phyloP scores from a whole-genome alignment of 1,284 basidiomycete genomes.

The Cystobasidiaceae sp. region DNA sequence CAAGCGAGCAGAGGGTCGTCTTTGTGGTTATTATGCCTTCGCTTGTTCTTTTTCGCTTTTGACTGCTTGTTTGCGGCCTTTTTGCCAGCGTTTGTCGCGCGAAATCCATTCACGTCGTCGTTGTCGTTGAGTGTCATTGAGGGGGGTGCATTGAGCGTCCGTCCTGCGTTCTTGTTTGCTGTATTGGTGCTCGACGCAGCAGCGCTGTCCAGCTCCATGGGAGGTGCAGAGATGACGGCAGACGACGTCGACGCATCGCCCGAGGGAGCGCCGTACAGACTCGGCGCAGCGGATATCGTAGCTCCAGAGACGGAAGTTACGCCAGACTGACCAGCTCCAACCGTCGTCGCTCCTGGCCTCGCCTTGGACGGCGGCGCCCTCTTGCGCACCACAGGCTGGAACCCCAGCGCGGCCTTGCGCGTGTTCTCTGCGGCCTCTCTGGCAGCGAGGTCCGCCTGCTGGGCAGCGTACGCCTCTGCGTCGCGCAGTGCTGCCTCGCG shows the following conservation, averaged over 20 bases:
- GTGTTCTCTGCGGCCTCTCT: slow-evolving; percentile 11
- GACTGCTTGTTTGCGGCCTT: slow-evolving; percentile 49
- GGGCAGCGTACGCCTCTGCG: slow-evolving; percentile 18
- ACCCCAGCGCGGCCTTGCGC: slow-evolving; percentile 35
- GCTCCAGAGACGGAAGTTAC: neutral
- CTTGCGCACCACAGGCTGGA: slow-evolving; percentile 39
- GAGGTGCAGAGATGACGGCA: slow-evolving; percentile 27
- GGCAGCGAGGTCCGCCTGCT: slow-evolving; percentile 13
- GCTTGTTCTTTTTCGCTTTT: slow-evolving; percentile 31
- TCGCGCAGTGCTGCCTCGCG: slow-evolving; percentile 2
- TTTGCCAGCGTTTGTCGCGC: slow-evolving; percentile 44
- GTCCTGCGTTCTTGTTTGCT: neutral
- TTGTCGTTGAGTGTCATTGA: slow-evolving; percentile 49
- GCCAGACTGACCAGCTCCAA: neutral
- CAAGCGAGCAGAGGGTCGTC: slow-evolving; percentile 39
- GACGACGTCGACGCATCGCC: slow-evolving; percentile 30
- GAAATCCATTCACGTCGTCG: slow-evolving; percentile 76
- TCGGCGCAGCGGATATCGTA: neutral
- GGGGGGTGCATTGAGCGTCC: slow-evolving; percentile 35
- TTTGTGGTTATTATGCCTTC: slow-evolving; percentile 32
- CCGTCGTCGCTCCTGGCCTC: slow-evolving; percentile 9
- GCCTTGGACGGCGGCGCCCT: slow-evolving; percentile 15
- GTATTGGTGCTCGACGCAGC: neutral
- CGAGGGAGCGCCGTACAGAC: neutral
- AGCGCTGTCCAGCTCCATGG: neutral